Base-by-base conservation (phyloP, 257 asterid genomes). In the Solanum lignicaule region DNA sequence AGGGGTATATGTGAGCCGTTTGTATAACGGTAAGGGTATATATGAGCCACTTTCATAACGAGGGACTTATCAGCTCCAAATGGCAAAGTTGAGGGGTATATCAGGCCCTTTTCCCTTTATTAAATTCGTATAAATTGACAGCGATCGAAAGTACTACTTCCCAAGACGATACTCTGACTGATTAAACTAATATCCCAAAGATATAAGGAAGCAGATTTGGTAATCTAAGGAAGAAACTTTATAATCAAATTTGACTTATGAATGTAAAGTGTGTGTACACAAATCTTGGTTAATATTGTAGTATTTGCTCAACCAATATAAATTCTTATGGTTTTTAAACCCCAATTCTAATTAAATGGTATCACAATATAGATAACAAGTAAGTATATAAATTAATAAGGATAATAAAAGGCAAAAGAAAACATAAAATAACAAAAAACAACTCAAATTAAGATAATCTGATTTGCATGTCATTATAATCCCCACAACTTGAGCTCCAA, bases 121-220 rank as follows among this genome's bases (percentile, higher is more conserved):
- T 52, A 52, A 52, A 52, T 52, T 52, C 9, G 62, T 18, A 52
- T 52, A 18, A 16, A 52, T 52, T 52, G 1, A 52, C 10, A 52
- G 0, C 23, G 0, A 0, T 52, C 4, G 4, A 52, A 52, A 0
- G n/a, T 0, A 18, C 1, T 16, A 48, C 4, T 52, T 6, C 1
- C 1, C 10, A 0, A 52, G 4, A 52, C 9, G n/a, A 52, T 52
- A 52, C n/a, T 52, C 1, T 0, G n/a, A 18, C 0, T 1, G 9
- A 16, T 52, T 52, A 52, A 52, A 52, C 9, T 6, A 18, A 16
- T 18, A 18, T 52, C 23, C 4, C 62, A 52, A 52, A 52, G 9
- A 52, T 52, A 16, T 52, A 18, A 16, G 9, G 3, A 16, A 6
- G n/a, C 0, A 52, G 62, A 52, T 52, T 46, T 46, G 55, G 55